phyloP scores from a whole-genome alignment of 805 yeast genomes.

The Kazachstania psychrophila region DNA sequence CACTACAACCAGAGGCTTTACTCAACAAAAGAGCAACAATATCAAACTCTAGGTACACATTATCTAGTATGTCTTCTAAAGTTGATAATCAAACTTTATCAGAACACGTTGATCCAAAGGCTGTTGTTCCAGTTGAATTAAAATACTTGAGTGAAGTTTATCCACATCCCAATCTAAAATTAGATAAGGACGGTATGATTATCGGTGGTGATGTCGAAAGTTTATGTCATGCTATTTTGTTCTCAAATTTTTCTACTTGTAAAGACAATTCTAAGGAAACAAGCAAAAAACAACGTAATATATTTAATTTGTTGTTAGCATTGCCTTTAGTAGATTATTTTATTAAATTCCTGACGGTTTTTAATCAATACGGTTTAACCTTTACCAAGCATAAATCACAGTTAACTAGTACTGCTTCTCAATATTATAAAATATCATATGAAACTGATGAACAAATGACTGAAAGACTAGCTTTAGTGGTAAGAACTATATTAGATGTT shows the following conservation, averaged over 20 bases:
- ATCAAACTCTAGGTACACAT: neutral
- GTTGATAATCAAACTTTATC: too few species aligned
- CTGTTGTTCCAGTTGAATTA: conserved; percentile 6
- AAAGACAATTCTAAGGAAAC: neutral
- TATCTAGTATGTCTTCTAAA: too few species aligned
- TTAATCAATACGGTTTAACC: conserved; percentile 35
- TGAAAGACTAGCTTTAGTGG: conserved; percentile 43
- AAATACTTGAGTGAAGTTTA: conserved; percentile 35
- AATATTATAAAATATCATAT: conserved; percentile 22
- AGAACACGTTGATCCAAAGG: conserved; percentile 2
- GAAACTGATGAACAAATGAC: conserved; percentile 35
- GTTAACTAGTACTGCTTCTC: conserved; percentile 15
- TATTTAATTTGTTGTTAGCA: conserved; percentile 37
- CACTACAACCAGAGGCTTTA: conserved; percentile 2
- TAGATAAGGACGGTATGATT: conserved; percentile 41
- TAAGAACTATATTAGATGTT: conserved; percentile 46
- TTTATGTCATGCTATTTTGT: conserved; percentile 64
- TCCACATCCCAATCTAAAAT: conserved; percentile 54
- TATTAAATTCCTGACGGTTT: conserved; percentile 34
- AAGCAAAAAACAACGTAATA: conserved; percentile 8
- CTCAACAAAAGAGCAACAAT: neutral
- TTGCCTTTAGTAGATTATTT: conserved; percentile 49
- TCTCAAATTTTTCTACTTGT: conserved; percentile 16
- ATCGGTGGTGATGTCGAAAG: conserved; percentile 57
- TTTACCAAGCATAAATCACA: conserved; percentile 26